Evolutionary conservation across 305 asterid genomes (phyloP), one percentile per base, ranked within the genome.

Genomic region (Nicotiana rustica): DNA sequence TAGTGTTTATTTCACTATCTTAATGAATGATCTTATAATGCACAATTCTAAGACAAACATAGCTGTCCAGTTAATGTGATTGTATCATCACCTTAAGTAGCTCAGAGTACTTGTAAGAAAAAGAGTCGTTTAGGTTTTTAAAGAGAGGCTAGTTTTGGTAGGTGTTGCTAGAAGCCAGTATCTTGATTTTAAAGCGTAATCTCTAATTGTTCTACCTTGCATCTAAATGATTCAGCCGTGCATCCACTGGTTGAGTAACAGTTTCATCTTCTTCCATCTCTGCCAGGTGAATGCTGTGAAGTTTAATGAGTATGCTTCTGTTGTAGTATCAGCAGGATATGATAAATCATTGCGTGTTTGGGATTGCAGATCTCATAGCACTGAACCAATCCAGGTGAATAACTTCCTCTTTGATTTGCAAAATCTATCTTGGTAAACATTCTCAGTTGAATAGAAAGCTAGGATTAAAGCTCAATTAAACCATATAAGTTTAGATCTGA

Each of bases 291-390:
- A 95, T 87, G 92, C 97, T 82, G 99, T 95, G 84, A 95, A 95
- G 90, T 95, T 95, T 76, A 91, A 95, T 62, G 97, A 95, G 81
- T 89, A 91, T 87, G 84, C 93, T 44, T 86, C 94, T 67, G 93
- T 92, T 70, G 96, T 92, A 56, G 93, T 94, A 83, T 95, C 99
- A 80, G 98, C 99, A 52, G 99, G 99, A 81, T 93, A 95, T 85
- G 99, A 95, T 86, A 97, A 91, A 25, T 92, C 99, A 38, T 78
- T 95, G 83, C 97, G 99, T 78, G 92, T 90, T 85, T 95, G 99
- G 99, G 99, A 93, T 88, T 95, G 99, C 86, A 89, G 95, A 90
- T 95, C 99, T 85, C 98, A 93, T 55, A 95, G 98, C 88, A 93
- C 95, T n/a, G 98, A 95, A 77, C 98, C 99, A 70, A 88, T 93